Evolutionary conservation across 1,284 basidiomycete species (phyloP), one percentile per base, ranked within the genome.

Genomic region (Calocybe gambosa): DNA sequence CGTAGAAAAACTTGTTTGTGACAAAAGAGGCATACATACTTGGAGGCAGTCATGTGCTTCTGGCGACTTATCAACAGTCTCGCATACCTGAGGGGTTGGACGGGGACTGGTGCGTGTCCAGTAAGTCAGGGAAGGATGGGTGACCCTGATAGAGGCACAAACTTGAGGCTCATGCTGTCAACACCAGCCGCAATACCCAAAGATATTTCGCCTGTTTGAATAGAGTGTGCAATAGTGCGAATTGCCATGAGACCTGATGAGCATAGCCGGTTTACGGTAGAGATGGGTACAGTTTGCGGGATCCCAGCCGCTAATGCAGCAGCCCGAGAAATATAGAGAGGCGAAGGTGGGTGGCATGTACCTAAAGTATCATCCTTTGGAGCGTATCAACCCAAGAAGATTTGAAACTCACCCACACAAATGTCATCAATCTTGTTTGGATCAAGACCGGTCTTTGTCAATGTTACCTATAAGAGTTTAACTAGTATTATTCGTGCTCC

Each of bases 161-260:
- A 88, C 87, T 89, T 85, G 49, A 79, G 64, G 33, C 83, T 82
- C 91, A 93, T 93, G 64, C 83, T 89, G 62, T 93, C 90, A 15
- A 80, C 82, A 15, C 89, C 91, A 29, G 85, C 74, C 0, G 89
- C 91, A 33, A 94, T 62, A 13, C 91, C 91, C 35, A 93, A 70
- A 47, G 77, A 82, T 43, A 71, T 79, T 60, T 82, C 84, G 43
- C 75, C 80, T 13, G 78, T 64, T 54, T 81, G 76, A 50, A 93
- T 89, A 25, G 82, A 75, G 63, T 93, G 85, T 1, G 89, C 87
- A 42, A 93, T 79, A 55, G 70, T 80, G 43, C 88, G 77, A 50
- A 93, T 81, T 4, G 90, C 82, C 83, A 92, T 92, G 36, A 93
- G 73, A 23, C 91, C 91, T 0, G 87, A 90, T 1, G 87, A 85